phyloP scores from a whole-genome alignment of 345 rosid species.

The Eucalyptus sp. region DNA sequence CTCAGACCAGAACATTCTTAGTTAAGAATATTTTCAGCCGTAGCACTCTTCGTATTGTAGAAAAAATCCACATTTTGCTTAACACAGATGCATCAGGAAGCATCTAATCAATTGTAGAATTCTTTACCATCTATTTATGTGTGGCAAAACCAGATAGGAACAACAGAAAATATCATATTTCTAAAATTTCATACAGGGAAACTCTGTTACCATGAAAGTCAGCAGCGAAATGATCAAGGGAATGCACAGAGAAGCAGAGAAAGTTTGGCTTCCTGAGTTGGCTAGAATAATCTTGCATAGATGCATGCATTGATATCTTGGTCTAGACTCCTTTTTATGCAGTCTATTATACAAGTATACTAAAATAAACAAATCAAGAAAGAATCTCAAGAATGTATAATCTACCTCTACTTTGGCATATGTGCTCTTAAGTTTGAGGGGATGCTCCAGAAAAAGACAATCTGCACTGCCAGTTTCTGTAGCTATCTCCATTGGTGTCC shows the following conservation, averaged over 20 bases:
- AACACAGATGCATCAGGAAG: not conserved
- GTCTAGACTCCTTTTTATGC: not conserved
- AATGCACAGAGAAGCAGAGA: slow-evolving; percentile 55
- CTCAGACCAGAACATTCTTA: not conserved
- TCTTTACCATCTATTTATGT: not conserved
- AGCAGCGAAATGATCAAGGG: slow-evolving; percentile 34
- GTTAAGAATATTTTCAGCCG: not conserved
- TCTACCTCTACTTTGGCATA: slow-evolving; percentile 79
- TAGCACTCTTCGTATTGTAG: not conserved
- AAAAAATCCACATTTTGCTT: not conserved
- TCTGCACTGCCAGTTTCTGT: slow-evolving; percentile 68
- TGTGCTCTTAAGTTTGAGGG: slow-evolving; percentile 61
- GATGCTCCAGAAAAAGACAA: slow-evolving; percentile 46
- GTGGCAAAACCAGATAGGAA: not conserved
- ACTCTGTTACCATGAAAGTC: slow-evolving; percentile 57
- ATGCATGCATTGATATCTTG: not conserved
- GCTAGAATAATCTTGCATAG: slow-evolving; percentile 34
- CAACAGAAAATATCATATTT: not conserved
- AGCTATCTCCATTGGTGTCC: slow-evolving; percentile 79
- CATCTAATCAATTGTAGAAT: not conserved
- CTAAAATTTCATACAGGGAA: slow-evolving; percentile 18
- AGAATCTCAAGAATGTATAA: not conserved
- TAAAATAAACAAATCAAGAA: not conserved
- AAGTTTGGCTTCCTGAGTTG: slow-evolving; percentile 50
- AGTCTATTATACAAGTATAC: not conserved